Conservation (phyloP, 2,329 filamentous ascomycete species). For the Penicillium corylophilum region DNA sequence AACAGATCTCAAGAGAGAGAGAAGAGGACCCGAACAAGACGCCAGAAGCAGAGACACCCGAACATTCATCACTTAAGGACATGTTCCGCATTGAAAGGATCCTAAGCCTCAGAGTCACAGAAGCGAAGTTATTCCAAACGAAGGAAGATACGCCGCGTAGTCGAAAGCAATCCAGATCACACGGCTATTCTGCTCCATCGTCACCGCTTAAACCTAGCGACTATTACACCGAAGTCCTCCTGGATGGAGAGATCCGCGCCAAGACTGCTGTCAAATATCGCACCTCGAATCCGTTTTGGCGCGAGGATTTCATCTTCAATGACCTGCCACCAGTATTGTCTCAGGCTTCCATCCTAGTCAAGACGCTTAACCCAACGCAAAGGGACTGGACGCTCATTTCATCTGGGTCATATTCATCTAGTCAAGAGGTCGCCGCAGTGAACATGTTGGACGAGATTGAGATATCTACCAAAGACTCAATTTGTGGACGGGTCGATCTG, state of each 20-base stretch:
- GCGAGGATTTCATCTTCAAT: conserved; percentile 49
- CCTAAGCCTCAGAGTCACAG: conserved; percentile 59
- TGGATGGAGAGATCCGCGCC: conserved; percentile 50
- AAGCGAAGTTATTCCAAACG: conserved; percentile 55
- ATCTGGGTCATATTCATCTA: conserved; percentile 44
- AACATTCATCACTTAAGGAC: conserved; percentile 47
- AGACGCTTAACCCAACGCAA: conserved; percentile 48
- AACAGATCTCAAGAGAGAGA: conserved; percentile 38
- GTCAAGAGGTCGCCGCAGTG: conserved; percentile 41
- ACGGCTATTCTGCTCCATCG: conserved; percentile 26
- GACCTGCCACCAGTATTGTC: conserved; percentile 51
- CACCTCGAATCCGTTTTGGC: conserved; percentile 50
- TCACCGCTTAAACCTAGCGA: conserved; percentile 35
- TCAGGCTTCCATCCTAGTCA: conserved; percentile 47
- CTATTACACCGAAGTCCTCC: conserved; percentile 50
- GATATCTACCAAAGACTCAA: conserved; percentile 48
- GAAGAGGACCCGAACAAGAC: conserved; percentile 50
- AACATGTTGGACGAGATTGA: conserved; percentile 47
- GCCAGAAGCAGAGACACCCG: conserved; percentile 27
- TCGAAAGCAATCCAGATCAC: conserved; percentile 35
- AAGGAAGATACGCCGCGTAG: conserved; percentile 33
- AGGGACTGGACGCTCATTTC: conserved; percentile 52
- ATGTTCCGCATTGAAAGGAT: conserved; percentile 68
- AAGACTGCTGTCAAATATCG: conserved; percentile 50
- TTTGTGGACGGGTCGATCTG: conserved; percentile 68